These are phyloP conservation scores for Cyathus striatus DNA, from an alignment of 768 basidiomycete genomes.

Conservation along the genomic window DNA sequence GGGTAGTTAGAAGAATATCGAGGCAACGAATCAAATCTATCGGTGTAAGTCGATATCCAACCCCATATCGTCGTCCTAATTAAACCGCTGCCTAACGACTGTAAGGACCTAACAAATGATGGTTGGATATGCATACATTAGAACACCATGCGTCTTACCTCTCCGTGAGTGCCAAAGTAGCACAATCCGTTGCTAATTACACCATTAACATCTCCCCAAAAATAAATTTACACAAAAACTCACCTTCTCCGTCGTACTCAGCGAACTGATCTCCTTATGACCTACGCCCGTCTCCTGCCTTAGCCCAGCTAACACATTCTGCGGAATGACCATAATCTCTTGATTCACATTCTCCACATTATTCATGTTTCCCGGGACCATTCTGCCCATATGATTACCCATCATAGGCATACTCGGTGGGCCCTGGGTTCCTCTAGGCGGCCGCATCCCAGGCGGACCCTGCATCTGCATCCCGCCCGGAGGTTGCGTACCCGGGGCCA, in stretches of 20 bases:
- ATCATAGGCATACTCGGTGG: too few species aligned
- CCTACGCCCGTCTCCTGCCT: conserved; percentile 37
- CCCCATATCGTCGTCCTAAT: conserved; percentile 39
- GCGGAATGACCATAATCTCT: conserved; percentile 39
- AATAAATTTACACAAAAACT: conserved; percentile 12
- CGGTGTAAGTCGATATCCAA: conserved; percentile 26
- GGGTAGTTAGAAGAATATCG: neutral
- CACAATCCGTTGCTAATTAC: conserved; percentile 7
- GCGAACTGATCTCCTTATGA: conserved; percentile 38
- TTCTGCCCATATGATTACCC: too few species aligned
- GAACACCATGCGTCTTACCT: too few species aligned
- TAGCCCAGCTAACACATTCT: conserved; percentile 20
- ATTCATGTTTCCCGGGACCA: too few species aligned
- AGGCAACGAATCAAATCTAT: neutral
- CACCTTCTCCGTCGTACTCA: conserved; percentile 62
- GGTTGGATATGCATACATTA: too few species aligned
- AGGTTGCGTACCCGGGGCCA: too few species aligned
- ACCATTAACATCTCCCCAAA: neutral
- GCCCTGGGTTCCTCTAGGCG: conserved; percentile 2
- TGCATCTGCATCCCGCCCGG: too few species aligned
- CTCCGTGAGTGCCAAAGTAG: too few species aligned
- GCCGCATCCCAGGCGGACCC: too few species aligned
- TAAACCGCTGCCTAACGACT: conserved; percentile 77
- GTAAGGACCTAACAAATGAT: too few species aligned
- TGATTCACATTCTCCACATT: too few species aligned